A percentile compares a stretch with the other conserved stretches of the same genome.
phyloP scores from a whole-genome alignment of 257 asterid species.

The Solanum virginianum region DNA sequence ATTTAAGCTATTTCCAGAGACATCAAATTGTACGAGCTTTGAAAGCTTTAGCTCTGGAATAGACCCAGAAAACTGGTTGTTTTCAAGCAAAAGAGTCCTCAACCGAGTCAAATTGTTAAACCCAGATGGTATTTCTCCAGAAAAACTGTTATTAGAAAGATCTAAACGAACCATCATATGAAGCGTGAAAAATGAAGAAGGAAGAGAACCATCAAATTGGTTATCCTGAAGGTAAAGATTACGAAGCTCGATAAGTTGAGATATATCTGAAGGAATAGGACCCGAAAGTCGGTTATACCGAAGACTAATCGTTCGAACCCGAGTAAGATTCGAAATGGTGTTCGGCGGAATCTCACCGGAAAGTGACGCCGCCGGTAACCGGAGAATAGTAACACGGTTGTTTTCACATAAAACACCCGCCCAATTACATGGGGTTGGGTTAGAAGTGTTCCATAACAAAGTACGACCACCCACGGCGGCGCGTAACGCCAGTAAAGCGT shows the following conservation, averaged over 20 bases:
- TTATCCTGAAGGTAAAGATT: slow-evolving; percentile 70
- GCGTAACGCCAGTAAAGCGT: slow-evolving; percentile 56
- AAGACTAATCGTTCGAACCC: slow-evolving; percentile 58
- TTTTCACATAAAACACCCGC: slow-evolving; percentile 48
- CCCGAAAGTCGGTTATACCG: slow-evolving; percentile 69
- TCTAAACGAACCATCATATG: slow-evolving; percentile 36
- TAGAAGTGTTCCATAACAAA: slow-evolving; percentile 43
- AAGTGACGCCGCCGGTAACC: slow-evolving; percentile 70
- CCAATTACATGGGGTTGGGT: slow-evolving; percentile 56
- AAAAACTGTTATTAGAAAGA: slow-evolving; percentile 50
- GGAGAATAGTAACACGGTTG: slow-evolving; percentile 50
- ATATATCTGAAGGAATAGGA: slow-evolving; percentile 43
- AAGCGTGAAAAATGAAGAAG: slow-evolving; percentile 20
- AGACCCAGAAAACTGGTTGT: slow-evolving; percentile 37
- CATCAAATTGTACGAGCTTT: slow-evolving; percentile 56
- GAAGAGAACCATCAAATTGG: slow-evolving; percentile 32
- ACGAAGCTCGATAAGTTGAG: slow-evolving; percentile 33
- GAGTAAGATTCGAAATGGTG: slow-evolving; percentile 38
- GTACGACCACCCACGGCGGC: slow-evolving; percentile 63
- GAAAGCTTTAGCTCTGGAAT: slow-evolving; percentile 45
- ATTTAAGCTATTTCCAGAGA: slow-evolving; percentile 46
- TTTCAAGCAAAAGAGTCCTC: slow-evolving; percentile 54
- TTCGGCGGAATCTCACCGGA: slow-evolving; percentile 31
- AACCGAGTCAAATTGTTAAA: slow-evolving; percentile 53
- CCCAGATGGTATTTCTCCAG: slow-evolving; percentile 38